Base-by-base conservation (phyloP, 2,329 filamentous ascomycete species). In the Fusarium sp. region DNA sequence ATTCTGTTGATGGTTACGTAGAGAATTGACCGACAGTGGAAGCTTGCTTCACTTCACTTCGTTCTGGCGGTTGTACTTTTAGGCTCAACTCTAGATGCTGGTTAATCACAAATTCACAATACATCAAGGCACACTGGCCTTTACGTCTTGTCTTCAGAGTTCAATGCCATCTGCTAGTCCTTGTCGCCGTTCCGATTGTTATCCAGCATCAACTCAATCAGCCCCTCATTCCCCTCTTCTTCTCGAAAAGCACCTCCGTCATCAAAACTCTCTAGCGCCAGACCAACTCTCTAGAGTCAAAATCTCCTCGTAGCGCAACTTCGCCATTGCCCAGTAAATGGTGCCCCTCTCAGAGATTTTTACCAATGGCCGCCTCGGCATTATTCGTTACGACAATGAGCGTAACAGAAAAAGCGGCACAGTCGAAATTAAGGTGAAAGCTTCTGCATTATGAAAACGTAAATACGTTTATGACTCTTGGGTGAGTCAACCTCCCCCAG, bases 161-260 rank as follows among this genome's bases (percentile, higher is more conserved):
- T 44, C 23, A 63, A 56, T 45, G 35, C 10, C 58, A 19, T 44
- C 27, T 52, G 11, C 23, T 46, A 21, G 39, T 25, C 48, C 54
- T 27, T 44, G 29, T 5, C 27, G 7, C 29, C 29, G 44, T 52
- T 38, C 27, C 38, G 23, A 44, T 62, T 21, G 37, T 41, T 10
- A 10, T 35, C 33, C 33, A 35, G 33, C 33, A 16, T 35, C 33
- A 35, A 16, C 15, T 35, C 33, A 51, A 41, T 39, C 39, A 69
- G 38, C 65, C 75, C 75, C 71, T 70, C 68, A 64, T 66, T 51
- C 39, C 37, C 29, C 58, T 38, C 51, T 60, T 60, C 64, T 65
- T 60, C 64, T 67, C 57, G 64, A 69, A 59, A 69, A 46, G 68
- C 75, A 65, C 72, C 73, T 69, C 76, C 76, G 76, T 77, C 76